Percentiles rank a stretch among this genome's conserved stretches.
These are phyloP conservation scores for Candida chauliodis DNA, from an alignment of 805 yeast genomes.

Conservation along the genomic window DNA sequence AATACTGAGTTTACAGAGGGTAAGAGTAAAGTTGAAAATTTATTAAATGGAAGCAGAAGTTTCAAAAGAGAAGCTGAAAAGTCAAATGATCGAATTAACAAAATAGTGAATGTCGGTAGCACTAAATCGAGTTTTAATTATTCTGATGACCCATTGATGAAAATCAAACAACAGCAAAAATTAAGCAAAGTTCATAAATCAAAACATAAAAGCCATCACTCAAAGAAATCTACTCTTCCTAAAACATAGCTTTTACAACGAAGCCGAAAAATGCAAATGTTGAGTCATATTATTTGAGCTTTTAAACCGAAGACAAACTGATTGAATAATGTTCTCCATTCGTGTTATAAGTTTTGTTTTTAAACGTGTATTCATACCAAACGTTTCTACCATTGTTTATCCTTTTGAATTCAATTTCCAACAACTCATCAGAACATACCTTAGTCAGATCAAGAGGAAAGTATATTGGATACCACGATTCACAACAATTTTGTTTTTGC, in stretches of 20 bases:
- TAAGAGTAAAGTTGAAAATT: constrained; percentile 43
- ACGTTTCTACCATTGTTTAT: constrained; percentile 11
- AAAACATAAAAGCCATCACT: neutral
- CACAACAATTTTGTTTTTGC: constrained; percentile 19
- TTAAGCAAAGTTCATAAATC: constrained; percentile 1
- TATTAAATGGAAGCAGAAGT: constrained; percentile 50
- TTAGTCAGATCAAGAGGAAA: constrained; percentile 24
- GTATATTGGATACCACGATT: constrained; percentile 37
- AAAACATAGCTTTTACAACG: too few relatives aligned
- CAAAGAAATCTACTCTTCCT: too few relatives aligned
- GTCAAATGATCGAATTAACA: constrained; percentile 19
- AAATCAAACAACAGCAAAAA: constrained; percentile 23
- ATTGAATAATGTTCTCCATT: constrained; percentile 15
- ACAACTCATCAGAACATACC: constrained; percentile 7
- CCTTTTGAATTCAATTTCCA: constrained; percentile 13
- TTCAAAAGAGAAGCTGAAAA: constrained; percentile 21
- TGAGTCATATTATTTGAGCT: too few relatives aligned
- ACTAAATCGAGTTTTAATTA: constrained; percentile 3
- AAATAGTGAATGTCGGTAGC: constrained; percentile 19
- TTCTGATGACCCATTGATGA: constrained; percentile 50
- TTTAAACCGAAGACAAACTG: too few relatives aligned
- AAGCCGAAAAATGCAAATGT: too few relatives aligned
- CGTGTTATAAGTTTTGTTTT: constrained; percentile 17
- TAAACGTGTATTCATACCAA: constrained; percentile 25
- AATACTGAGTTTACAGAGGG: constrained; percentile 30